Conservation (phyloP, 306 rosid species). For the Acmispon strigosus region DNA sequence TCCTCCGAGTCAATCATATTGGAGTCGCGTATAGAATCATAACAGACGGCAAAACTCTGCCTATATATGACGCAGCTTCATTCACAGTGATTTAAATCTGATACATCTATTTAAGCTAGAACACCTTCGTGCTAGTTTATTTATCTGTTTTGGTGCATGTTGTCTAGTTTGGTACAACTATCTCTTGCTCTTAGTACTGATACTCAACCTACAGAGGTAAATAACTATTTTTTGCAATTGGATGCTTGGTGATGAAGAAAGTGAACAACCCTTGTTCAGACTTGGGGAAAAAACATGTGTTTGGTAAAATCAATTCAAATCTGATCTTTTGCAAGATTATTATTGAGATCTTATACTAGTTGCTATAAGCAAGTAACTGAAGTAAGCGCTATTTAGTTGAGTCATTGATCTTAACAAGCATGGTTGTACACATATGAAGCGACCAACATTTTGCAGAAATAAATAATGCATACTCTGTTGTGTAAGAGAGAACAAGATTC, state of each 20-base stretch:
- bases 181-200: not conserved
- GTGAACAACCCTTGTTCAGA: not conserved
- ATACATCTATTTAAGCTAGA: too few relatives aligned
- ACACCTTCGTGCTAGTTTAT: too few relatives aligned
- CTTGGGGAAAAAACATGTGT: not conserved
- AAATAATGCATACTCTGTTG: not conserved
- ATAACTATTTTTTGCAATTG: not conserved
- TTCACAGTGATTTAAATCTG: too few relatives aligned
- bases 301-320: not conserved
- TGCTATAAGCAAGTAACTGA: not conserved
- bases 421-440: not conserved
- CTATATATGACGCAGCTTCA: too few relatives aligned
- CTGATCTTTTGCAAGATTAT: not conserved
- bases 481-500: not conserved
- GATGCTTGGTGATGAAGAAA: conserved; percentile 16
- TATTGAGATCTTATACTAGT: not conserved
- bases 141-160: too few relatives aligned
- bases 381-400: too few relatives aligned
- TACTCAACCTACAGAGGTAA: not conserved
- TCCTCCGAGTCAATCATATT: too few relatives aligned
- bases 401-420: not conserved
- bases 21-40: too few relatives aligned
- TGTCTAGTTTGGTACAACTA: conserved; percentile 12
- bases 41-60: too few relatives aligned
- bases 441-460: not conserved